Evolutionary conservation across 1,284 basidiomycete genomes (phyloP).

Genomic region (Athelia psychrophila): DNA sequence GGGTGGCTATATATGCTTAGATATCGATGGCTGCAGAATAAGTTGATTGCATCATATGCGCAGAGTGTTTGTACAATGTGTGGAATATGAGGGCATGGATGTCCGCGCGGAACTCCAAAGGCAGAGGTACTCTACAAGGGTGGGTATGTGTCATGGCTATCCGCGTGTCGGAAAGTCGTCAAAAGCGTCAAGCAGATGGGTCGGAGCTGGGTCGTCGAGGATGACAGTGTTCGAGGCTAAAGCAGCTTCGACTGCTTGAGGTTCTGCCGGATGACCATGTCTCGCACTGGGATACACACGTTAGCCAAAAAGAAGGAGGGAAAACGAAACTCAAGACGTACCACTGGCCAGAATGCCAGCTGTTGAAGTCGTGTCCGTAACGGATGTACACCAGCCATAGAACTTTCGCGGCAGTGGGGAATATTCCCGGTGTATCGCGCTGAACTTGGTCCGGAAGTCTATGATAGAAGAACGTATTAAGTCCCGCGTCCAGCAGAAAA

Average conservation of each 20-base stretch:
- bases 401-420: slow-evolving; percentile 74
- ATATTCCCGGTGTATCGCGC: slow-evolving; percentile 73
- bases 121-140: too few relatives aligned
- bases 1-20: too few relatives aligned
- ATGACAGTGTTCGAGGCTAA: background rate
- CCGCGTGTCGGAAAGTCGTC: too few relatives aligned
- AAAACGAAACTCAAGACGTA: slow-evolving; percentile 27
- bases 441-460: slow-evolving; percentile 77
- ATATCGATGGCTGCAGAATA: too few relatives aligned
- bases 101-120: too few relatives aligned
- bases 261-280: slow-evolving; percentile 70
- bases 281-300: slow-evolving; percentile 45
- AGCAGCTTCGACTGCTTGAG: slow-evolving; percentile 61
- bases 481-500: background rate
- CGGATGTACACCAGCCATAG: slow-evolving; percentile 76
- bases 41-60: too few relatives aligned
- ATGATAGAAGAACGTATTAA: slow-evolving; percentile 5
- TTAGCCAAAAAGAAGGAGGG: slow-evolving; percentile 3
- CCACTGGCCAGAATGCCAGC: slow-evolving; percentile 76
- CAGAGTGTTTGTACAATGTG: too few relatives aligned
- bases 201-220: too few relatives aligned
- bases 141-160: too few relatives aligned
- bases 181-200: too few relatives aligned
- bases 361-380: slow-evolving; percentile 74
- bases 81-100: too few relatives aligned